Evolutionary conservation across 805 yeast species (phyloP).

Genomic region (Grigorovia humatica): DNA sequence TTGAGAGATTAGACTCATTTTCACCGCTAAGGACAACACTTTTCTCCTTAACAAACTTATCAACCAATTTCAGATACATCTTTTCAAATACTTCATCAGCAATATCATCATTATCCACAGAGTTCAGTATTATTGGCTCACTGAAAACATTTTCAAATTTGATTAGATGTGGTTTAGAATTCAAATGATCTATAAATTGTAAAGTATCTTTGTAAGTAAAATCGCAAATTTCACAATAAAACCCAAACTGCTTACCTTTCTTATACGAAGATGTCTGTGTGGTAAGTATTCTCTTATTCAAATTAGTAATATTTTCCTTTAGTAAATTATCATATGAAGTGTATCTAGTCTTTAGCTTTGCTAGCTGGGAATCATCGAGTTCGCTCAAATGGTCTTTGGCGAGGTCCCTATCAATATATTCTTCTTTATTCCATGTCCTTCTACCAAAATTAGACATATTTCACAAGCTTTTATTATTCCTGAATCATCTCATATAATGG

Average conservation of each 20-base stretch:
- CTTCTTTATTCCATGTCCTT: conserved; percentile 63
- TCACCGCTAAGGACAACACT: conserved; percentile 20
- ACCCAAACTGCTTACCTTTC: conserved; percentile 63
- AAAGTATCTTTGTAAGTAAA: conserved; percentile 74
- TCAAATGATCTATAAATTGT: conserved; percentile 74
- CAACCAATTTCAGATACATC: conserved; percentile 30
- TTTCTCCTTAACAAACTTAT: conserved; percentile 23
- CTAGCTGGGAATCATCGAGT: conserved; percentile 4
- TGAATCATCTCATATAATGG: neutral
- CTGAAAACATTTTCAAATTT: conserved; percentile 30
- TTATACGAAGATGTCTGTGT: conserved; percentile 27
- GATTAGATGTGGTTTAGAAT: conserved; percentile 55
- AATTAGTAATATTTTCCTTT: conserved; percentile 19
- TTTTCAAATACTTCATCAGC: conserved; percentile 40
- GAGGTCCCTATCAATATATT: conserved; percentile 33
- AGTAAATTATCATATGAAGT: conserved; percentile 17
- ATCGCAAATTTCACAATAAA: conserved; percentile 72
- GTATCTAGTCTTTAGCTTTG: conserved; percentile 12
- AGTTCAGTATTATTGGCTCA: conserved; percentile 23
- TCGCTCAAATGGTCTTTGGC: neutral
- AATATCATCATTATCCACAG: conserved; percentile 33
- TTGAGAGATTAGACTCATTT: conserved; percentile 31
- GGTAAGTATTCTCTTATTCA: conserved; percentile 28
- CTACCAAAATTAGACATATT: conserved; percentile 41
- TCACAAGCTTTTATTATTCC: too few relatives aligned